Evolutionary conservation across 805 yeast species (phyloP).

Genomic region (Cyberlindnera americana): DNA sequence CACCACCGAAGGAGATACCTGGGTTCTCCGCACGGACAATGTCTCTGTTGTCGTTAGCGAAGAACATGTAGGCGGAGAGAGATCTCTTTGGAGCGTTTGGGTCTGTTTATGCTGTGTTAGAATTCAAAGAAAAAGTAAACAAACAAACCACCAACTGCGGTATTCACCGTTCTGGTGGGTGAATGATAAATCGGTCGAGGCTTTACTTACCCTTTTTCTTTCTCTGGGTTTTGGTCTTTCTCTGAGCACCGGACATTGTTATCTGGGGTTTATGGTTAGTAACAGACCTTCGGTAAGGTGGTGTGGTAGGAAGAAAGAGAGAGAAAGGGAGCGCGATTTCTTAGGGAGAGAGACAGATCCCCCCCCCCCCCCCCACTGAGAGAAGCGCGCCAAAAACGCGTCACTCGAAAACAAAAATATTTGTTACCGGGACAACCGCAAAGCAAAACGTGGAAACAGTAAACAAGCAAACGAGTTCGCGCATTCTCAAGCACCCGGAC

Average conservation of each 20-base stretch:
- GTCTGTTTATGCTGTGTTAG: constrained; percentile 41
- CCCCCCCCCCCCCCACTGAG: no score
- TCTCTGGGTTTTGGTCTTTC: constrained; percentile 38
- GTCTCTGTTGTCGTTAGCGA: constrained; percentile 97
- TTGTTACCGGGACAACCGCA: constrained; percentile 2
- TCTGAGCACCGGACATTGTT: constrained; percentile 37
- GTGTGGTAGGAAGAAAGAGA: constrained; percentile 2
- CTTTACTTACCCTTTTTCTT: constrained; percentile 41
- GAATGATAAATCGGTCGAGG: no score
- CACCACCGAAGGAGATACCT: constrained; percentile 92
- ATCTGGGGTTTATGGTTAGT: constrained; percentile 11
- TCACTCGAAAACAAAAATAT: background rate
- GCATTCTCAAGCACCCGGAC: no score
- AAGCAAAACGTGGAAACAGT: background rate
- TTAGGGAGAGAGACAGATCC: no score
- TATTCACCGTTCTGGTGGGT: no score
- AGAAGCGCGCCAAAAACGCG: constrained; percentile 1
- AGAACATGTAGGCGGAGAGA: constrained; percentile 97
- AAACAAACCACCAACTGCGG: no score
- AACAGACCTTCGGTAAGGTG: background rate
- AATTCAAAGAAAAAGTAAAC: background rate
- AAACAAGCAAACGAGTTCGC: no score
- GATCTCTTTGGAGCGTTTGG: constrained; percentile 99
- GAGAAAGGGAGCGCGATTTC: constrained; percentile 5
- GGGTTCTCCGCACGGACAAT: constrained; percentile 94